Evolutionary conservation across 2,329 filamentous ascomycete genomes (phyloP), one percentile per base, ranked within the genome.

Genomic region (Epichloe amarillans): DNA sequence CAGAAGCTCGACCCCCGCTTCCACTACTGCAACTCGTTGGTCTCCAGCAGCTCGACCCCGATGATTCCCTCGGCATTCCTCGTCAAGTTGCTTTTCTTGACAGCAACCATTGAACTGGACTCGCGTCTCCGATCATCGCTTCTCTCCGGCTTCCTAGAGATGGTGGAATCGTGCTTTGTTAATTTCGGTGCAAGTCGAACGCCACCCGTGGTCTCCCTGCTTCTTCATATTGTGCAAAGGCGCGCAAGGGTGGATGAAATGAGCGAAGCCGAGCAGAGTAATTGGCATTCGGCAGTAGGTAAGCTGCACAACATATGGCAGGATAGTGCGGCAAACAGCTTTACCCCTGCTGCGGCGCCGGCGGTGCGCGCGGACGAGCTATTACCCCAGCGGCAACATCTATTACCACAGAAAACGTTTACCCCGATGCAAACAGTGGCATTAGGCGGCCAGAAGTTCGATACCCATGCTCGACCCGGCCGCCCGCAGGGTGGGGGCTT

Each of bases 21-120:
- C 52, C 60, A 60, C 7, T 70, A 65, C 51, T 69, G 67, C 60
- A 68, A 68, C 52, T 68, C 66, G 1, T 57, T 69, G 38, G 62
- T 69, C 5, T 63, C 64, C 21, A 62, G 62, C 8, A 60, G 61
- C 10, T 62, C 65, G 10, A 66, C 61, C 1, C 65, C 67, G 12
- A 58, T 55, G 33, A 53, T 66, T 0, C 66, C 67, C 0, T 65
- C 67, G 5, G 65, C 67, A 5, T 65, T 65, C 15, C 54, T 70
- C 2, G 59, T 69, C 5, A 67, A 69, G 51, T 57, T 62, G 5
- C 62, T 66, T 36, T 70, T 70, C 47, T 53, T 69, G n/a, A 59
- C 64, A 5, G 61, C 62, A n/a, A 69, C 64, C 5, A 56, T 68
- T 30, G 61, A 62, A 37, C 50, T 68, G 30, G 58, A 63, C 19